Evolutionary conservation across 148 eudicot genomes (phyloP), one percentile per base, ranked within the genome.

Genomic region (Chenopodium berlandieri): DNA sequence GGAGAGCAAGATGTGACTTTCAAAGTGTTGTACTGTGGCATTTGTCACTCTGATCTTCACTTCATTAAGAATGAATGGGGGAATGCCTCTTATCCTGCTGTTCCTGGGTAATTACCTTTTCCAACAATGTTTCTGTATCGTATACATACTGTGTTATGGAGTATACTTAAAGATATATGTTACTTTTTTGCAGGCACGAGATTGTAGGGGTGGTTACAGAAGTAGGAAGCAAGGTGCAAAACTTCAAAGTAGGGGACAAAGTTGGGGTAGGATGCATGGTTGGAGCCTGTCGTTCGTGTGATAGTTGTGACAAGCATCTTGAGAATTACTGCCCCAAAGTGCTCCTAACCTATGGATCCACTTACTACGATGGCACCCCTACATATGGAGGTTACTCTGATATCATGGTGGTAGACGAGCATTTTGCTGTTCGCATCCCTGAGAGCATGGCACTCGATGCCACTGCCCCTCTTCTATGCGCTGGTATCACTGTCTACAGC

Each of bases 391-490:
- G 90, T 40, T 86, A 84, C 82, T 88, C 90, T 3, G 81, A 74
- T 27, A 83, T 65, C 82, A 80, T 83, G 52, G 90, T 89, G 63
- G 88, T 88, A 66, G 75, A 89, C 50, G 71, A 78, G 54, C 67
- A 85, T 66, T 82, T 58, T 60, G 82, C 67, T 48, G 64, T 82
- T 46, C 67, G 62, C 7, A 86, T 89, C n/a, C 92, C 92, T 2
- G 81, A 84, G 1, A 75, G 58, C 62, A 70, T 78, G 80, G 85
- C 92, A 6, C 32, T 83, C 37, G 83, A 85, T 46, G 27, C 79
- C 30, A 85, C 92, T 23, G 91, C 92, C 16, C 92, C 92, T 63
- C 80, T 89, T 23, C 69, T 89, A 7, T 88, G 92, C 71, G 92
- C 90, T 48, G 91, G 91, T 34, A 84, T 89, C 71, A 85, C 88